Percentiles rank a stretch among this genome's conserved stretches.
phyloP scores from a whole-genome alignment of 495 filamentous ascomycete genomes.

The Hypoxylon fragiforme region DNA sequence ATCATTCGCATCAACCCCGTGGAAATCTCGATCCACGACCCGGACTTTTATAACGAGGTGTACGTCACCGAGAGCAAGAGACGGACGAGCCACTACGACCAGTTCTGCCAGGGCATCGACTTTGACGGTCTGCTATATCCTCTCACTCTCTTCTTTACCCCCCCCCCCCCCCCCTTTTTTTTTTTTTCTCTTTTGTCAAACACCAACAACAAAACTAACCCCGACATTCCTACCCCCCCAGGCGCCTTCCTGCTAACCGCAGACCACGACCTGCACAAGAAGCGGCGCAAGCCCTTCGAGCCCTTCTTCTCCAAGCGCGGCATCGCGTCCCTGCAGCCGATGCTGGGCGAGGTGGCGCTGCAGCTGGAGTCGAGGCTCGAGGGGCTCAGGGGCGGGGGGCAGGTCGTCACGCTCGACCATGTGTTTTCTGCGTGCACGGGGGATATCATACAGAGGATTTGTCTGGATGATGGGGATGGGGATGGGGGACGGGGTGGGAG shows the following conservation, averaged over 20 bases:
- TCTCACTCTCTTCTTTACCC: background rate
- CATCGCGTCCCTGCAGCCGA: conserved; percentile 12
- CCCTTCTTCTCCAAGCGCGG: conserved; percentile 43
- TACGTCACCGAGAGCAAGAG: background rate
- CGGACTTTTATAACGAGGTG: conserved; percentile 7
- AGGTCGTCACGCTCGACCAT: background rate
- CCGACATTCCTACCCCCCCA: too few relatives aligned
- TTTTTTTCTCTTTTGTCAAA: too few relatives aligned
- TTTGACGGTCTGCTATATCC: background rate
- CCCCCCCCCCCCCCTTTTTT: too few relatives aligned
- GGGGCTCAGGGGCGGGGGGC: background rate
- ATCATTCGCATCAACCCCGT: background rate
- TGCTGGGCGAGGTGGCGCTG: background rate
- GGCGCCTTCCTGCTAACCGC: background rate
- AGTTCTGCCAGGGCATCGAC: background rate
- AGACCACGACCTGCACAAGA: conserved; percentile 38
- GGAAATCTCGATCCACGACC: background rate
- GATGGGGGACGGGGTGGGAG: too few relatives aligned
- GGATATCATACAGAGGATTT: background rate
- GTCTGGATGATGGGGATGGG: background rate
- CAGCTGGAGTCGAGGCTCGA: conserved; percentile 37
- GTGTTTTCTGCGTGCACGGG: background rate
- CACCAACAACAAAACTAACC: too few relatives aligned
- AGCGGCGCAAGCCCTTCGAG: conserved; percentile 37
- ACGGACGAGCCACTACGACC: background rate